A percentile compares a stretch with the other conserved stretches of the same genome.
These are phyloP conservation scores for Nissolia schottii DNA, from an alignment of 306 rosid genomes.

Conservation along the genomic window DNA sequence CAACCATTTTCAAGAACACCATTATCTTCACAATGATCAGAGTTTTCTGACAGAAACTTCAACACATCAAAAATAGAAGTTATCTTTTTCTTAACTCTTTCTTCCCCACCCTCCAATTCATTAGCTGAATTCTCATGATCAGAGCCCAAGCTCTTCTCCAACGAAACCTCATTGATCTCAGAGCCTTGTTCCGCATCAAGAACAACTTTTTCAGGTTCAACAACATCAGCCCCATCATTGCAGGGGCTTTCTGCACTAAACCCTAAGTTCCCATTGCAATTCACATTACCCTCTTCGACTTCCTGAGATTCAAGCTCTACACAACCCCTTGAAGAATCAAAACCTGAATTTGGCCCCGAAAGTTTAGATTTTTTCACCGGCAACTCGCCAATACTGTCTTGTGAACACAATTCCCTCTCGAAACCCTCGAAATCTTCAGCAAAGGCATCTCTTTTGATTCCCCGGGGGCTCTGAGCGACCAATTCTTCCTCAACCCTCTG, in stretches of 20 bases:
- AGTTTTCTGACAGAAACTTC: not conserved
- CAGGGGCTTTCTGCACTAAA: not conserved
- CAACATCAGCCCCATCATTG: not conserved
- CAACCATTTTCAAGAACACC: not conserved
- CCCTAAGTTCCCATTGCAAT: not conserved
- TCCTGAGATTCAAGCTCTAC: not conserved
- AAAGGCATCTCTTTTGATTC: not conserved
- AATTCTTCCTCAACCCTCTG: not conserved
- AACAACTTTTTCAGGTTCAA: not conserved
- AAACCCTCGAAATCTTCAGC: not conserved
- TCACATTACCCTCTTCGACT: not conserved
- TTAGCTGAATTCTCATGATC: not conserved
- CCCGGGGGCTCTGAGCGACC: not conserved
- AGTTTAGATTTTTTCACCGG: conserved; percentile 29
- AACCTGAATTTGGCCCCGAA: not conserved
- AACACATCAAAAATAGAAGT: conserved; percentile 15
- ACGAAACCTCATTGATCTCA: not conserved
- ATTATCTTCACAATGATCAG: not conserved
- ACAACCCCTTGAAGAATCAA: not conserved
- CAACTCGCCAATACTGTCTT: conserved; percentile 14
- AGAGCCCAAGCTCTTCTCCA: not conserved
- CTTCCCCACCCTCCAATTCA: not conserved
- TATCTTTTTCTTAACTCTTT: not conserved
- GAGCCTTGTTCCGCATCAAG: not conserved
- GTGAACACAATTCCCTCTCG: conserved; percentile 13